A percentile compares a stretch with the other conserved stretches of the same genome.
Conservation (phyloP, 768 basidiomycete species). For the Naganishia onofrii region DNA sequence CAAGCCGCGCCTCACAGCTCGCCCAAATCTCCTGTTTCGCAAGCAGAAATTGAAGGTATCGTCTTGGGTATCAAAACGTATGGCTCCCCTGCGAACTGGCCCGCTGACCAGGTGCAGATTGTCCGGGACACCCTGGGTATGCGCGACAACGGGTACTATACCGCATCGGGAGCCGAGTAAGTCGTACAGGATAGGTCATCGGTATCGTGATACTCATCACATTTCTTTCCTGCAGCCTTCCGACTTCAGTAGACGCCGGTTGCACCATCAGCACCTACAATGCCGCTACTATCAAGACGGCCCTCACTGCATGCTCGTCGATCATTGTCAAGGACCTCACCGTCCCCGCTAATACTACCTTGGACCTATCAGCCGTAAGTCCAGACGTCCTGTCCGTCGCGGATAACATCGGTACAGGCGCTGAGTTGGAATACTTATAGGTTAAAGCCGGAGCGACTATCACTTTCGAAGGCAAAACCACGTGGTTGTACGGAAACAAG, state of each 20-base stretch:
- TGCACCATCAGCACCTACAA: conserved; percentile 33
- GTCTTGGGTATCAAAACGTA: conserved; percentile 34
- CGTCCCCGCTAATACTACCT: conserved; percentile 27
- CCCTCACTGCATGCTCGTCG: conserved; percentile 26
- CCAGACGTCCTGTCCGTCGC: neutral
- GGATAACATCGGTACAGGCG: neutral
- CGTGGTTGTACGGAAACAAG: conserved; percentile 30
- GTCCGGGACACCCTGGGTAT: conserved; percentile 27
- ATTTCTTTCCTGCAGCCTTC: neutral
- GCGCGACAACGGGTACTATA: conserved; percentile 25
- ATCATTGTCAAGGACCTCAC: conserved; percentile 30
- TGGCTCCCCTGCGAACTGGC: conserved; percentile 29
- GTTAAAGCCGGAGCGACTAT: conserved; percentile 27
- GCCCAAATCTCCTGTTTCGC: conserved; percentile 23
- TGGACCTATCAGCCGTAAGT: conserved; percentile 31
- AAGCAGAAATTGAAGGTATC: conserved; percentile 28
- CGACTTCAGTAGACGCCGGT: conserved; percentile 21
- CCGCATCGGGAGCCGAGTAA: conserved; percentile 22
- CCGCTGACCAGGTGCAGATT: conserved; percentile 26
- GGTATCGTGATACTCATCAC: neutral
- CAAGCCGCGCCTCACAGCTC: conserved; percentile 17
- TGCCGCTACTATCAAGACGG: conserved; percentile 22
- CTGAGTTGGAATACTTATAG: neutral
- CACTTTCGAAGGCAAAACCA: conserved; percentile 31
- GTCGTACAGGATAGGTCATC: neutral